Evolutionary conservation across 768 basidiomycete species (phyloP), one percentile per base, ranked within the genome.

Genomic region (Porpolomopsis calyptriformis): DNA sequence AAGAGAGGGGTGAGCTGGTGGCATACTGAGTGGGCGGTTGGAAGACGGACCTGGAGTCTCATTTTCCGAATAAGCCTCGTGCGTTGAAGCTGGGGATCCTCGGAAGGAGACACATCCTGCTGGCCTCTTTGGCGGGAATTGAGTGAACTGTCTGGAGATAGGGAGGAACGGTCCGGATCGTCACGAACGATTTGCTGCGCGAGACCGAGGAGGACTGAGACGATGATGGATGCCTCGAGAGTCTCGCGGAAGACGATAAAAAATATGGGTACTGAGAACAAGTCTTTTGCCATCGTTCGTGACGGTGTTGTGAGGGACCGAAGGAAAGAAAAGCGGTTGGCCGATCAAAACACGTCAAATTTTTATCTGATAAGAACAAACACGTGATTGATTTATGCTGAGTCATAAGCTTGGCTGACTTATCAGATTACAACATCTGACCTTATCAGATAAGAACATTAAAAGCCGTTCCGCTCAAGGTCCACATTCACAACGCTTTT

Each of bases 231-330:
- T 3, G 90, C 86, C 70, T 96, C 92, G 52, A 96, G 74, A 4
- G 89, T 85, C 74, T 96, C 92, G 59, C 92, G 78, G 63, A 94
- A 91, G 66, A 93, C 80, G 66, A 96, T 91, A 75, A 97, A 91
- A 72, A 92, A 96, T 54, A 97, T 90, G 57, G 90, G 80, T 46
- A 93, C 75, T 48, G 85, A 87, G 66, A 96, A 96, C 46, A 92
- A 67, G 57, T 79, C 75, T 51, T 74, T 74, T 14, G 73, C 68
- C 87, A 90, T 89, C 47, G 53, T 55, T 46, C n/a, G 49, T 40
- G 22, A 36, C 43, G 23, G 43, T 9, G 41, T 31, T 51, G 23
- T 49, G 34, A 12, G 40, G 42, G 24, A 37, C 43, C 39, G 53
- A 47, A 33, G 46, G 47, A 51, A 29, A 46, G 43, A 25, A 8